Evolutionary conservation across 257 asterid species (phyloP).

Genomic region (Leptodermis oblonga): DNA sequence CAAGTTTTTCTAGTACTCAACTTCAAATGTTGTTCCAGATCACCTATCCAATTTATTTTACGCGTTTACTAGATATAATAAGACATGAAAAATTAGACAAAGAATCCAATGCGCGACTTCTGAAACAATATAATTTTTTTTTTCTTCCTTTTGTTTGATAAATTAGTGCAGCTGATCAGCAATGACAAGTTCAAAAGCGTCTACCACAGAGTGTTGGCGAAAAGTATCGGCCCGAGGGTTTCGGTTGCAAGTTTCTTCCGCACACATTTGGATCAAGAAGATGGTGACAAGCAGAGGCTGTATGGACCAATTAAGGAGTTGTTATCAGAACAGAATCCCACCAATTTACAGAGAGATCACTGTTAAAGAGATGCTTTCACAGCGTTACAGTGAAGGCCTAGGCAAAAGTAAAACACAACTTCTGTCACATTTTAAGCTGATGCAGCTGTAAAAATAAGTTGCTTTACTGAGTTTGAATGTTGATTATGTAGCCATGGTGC

Average conservation of each 20-base stretch:
- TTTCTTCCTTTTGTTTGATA: not conserved
- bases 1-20: conserved; percentile 9
- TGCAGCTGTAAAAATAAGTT: not conserved
- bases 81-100: too few species aligned
- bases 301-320: conserved; percentile 26
- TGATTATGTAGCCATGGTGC: too few species aligned
- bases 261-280: conserved; percentile 24
- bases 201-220: conserved; percentile 39
- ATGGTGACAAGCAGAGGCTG: conserved; percentile 5
- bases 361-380: conserved; percentile 8
- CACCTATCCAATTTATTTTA: too few species aligned
- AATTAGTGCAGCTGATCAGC: conserved; percentile 38
- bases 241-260: conserved; percentile 38
- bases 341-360: conserved; percentile 17
- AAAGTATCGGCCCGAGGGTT: conserved; percentile 30
- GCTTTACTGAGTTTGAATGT: too few species aligned
- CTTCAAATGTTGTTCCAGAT: too few species aligned
- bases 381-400: conserved; percentile 12
- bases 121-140: too few species aligned
- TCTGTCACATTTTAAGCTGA: conserved; percentile 11
- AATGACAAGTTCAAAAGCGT: conserved; percentile 43
- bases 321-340: conserved; percentile 26
- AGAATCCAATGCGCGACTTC: too few species aligned
- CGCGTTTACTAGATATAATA: too few species aligned
- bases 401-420: conserved; percentile 1